phyloP scores from a whole-genome alignment of 176 grass and related monocot genomes.

The Oryza coarctata region DNA sequence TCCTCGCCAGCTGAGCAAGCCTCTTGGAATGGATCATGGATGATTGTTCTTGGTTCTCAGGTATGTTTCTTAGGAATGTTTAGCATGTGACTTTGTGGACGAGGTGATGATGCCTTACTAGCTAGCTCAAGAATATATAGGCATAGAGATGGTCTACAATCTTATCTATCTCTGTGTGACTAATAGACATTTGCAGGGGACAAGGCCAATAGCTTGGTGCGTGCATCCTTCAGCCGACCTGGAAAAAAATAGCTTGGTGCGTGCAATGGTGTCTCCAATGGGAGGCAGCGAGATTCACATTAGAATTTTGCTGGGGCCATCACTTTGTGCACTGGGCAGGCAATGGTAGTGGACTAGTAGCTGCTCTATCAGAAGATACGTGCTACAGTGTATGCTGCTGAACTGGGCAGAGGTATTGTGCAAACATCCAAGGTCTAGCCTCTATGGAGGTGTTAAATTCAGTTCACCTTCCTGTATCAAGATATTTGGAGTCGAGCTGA shows the following conservation, averaged over 20 bases:
- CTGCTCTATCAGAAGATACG: constrained; percentile 23
- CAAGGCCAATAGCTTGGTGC: too few species aligned
- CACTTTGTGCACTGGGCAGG: neutral
- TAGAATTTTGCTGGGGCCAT: constrained; percentile 30
- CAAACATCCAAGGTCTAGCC: neutral
- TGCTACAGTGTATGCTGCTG: constrained; percentile 6
- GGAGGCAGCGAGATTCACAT: constrained; percentile 39
- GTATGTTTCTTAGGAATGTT: constrained; percentile 15
- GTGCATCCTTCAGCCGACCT: too few species aligned
- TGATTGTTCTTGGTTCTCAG: constrained; percentile 19
- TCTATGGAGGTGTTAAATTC: constrained; percentile 12
- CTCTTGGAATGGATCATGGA: constrained; percentile 39
- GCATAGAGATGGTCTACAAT: neutral
- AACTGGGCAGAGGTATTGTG: constrained; percentile 9
- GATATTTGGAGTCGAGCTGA: constrained; percentile 1
- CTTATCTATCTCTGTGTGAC: neutral
- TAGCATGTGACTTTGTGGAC: constrained; percentile 12
- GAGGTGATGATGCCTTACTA: constrained; percentile 18
- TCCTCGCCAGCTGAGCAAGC: constrained; percentile 36
- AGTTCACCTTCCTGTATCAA: neutral
- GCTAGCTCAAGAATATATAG: constrained; percentile 30
- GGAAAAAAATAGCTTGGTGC: too few species aligned
- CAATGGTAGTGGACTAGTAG: neutral
- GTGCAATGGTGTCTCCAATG: constrained; percentile 5
- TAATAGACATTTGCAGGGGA: constrained; percentile 33